phyloP scores from a whole-genome alignment of 441 rosid species.

The Macaranga tanarius region DNA sequence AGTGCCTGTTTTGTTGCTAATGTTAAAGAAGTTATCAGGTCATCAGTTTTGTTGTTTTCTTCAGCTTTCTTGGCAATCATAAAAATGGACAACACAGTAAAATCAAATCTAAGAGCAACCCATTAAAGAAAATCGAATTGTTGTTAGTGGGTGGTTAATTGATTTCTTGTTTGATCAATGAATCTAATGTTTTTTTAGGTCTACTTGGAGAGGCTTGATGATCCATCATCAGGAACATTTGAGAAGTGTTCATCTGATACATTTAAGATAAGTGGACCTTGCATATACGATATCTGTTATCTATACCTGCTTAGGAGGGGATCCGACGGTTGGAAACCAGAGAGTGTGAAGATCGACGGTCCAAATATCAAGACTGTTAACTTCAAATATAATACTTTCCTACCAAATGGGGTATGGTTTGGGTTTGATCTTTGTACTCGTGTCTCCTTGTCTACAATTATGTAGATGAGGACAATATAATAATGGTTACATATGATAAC shows the following conservation, averaged over 20 bases:
- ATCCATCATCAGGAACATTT: conserved; percentile 38
- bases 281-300: conserved; percentile 40
- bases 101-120: conserved; percentile 1
- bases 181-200: conserved; percentile 26
- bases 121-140: background rate
- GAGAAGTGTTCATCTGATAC: conserved; percentile 51
- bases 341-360: conserved; percentile 42
- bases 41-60: background rate
- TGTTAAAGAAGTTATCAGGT: no score
- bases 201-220: conserved; percentile 41
- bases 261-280: conserved; percentile 44
- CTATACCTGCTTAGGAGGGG: conserved; percentile 42
- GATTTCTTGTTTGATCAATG: background rate
- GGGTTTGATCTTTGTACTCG: conserved; percentile 41
- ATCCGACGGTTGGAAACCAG: conserved; percentile 57
- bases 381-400: conserved; percentile 35
- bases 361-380: conserved; percentile 37
- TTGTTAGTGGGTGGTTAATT: background rate
- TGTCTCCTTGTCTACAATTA: conserved; percentile 15
- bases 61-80: background rate
- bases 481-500: background rate
- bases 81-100: background rate
- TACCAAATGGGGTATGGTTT: conserved; percentile 49
- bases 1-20: no score
- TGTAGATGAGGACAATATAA: conserved; percentile 14